Conservation (phyloP, 768 basidiomycete species). For the Hemileccinum impolitum region DNA sequence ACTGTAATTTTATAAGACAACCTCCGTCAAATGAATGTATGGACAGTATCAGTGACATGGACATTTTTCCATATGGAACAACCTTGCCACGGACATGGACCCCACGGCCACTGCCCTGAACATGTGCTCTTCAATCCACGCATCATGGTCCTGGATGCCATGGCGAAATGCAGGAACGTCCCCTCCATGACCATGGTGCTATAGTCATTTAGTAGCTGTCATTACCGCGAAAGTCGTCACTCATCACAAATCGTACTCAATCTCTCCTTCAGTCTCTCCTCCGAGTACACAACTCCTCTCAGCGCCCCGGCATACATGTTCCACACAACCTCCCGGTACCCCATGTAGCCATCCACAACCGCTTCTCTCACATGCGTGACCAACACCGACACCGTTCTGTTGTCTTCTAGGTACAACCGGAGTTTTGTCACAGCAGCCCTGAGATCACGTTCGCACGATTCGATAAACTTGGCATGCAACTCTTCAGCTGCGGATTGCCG, state of each 20-base stretch:
- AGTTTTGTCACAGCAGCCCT: conserved; percentile 55
- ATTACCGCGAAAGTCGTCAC: background rate
- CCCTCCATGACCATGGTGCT: too few relatives aligned
- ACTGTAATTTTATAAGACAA: conserved; percentile 22
- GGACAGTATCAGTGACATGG: too few relatives aligned
- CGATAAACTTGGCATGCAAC: conserved; percentile 53
- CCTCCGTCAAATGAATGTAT: too few relatives aligned
- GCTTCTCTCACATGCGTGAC: conserved; percentile 73
- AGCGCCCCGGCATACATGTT: conserved; percentile 42
- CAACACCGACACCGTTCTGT: conserved; percentile 73
- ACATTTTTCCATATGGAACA: background rate
- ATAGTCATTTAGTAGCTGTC: too few relatives aligned
- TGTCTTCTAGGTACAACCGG: conserved; percentile 77
- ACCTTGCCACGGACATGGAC: background rate
- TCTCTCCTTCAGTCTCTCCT: conserved; percentile 37
- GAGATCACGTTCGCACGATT: conserved; percentile 52
- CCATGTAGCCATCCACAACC: conserved; percentile 69
- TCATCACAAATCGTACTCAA: conserved; percentile 37
- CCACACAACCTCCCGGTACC: conserved; percentile 63
- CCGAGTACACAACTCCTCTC: conserved; percentile 32
- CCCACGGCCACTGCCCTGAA: background rate
- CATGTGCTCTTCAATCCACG: background rate
- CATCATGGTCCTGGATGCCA: background rate
- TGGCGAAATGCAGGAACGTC: background rate
- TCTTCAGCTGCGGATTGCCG: conserved; percentile 46